These are phyloP conservation scores for Xylariaceae sp. DNA, from an alignment of 2,329 filamentous ascomycete species.

Conservation along the genomic window DNA sequence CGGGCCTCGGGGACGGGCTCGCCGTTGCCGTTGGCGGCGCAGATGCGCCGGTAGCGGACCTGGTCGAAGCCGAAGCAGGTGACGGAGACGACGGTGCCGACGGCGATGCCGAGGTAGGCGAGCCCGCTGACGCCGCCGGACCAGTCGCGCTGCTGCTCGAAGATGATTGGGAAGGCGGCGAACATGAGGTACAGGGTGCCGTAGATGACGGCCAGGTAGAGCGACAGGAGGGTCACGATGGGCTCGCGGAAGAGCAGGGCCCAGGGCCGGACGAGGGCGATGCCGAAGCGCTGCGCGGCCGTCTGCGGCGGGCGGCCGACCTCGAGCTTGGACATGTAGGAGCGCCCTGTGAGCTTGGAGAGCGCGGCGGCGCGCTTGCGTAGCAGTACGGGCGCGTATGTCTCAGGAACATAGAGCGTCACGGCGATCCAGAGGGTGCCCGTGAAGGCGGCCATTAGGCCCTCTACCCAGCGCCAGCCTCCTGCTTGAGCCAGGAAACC, in stretches of 20 bases:
- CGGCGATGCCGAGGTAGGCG: conserved; percentile 62
- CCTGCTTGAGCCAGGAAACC: conserved; percentile 59
- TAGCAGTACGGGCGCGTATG: conserved; percentile 54
- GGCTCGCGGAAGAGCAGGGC: conserved; percentile 64
- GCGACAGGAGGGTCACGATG: conserved; percentile 58
- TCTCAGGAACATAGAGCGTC: conserved; percentile 50
- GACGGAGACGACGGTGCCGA: conserved; percentile 59
- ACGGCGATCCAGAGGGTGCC: conserved; percentile 54
- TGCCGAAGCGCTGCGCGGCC: conserved; percentile 47
- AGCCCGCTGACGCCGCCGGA: conserved; percentile 54
- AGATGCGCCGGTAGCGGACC: conserved; percentile 43
- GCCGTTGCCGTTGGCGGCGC: conserved; percentile 41
- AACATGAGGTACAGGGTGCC: conserved; percentile 56
- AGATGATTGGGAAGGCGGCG: conserved; percentile 61
- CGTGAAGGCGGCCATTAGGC: conserved; percentile 59
- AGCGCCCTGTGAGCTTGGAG: conserved; percentile 47
- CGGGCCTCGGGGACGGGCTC: conserved; percentile 62
- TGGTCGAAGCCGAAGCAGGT: conserved; percentile 51
- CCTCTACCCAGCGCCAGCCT: conserved; percentile 68
- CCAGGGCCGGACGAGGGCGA: conserved; percentile 59
- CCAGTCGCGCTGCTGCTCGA: conserved; percentile 55
- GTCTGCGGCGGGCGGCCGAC: conserved; percentile 37
- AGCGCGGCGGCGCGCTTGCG: conserved; percentile 48
- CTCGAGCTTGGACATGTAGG: conserved; percentile 50
- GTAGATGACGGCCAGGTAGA: conserved; percentile 62